These are phyloP conservation scores for Colletotrichum tamarilloi DNA, from an alignment of 2,329 filamentous ascomycete species.

Conservation along the genomic window DNA sequence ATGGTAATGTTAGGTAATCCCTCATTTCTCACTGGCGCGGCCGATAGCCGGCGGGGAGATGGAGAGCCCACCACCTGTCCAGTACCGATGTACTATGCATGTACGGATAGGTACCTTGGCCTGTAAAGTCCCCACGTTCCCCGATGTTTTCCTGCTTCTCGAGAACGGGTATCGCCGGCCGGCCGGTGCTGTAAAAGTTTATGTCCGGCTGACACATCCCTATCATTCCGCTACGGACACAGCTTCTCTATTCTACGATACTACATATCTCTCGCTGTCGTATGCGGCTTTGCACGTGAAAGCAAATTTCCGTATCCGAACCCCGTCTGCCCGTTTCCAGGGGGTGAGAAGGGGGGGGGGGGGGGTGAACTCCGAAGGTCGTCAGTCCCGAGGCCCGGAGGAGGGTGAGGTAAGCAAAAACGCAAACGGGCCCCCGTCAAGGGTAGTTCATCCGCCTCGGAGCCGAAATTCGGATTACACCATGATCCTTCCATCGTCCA, in stretches of 20 bases:
- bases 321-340: neutral
- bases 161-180: neutral
- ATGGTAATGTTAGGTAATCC: constrained; percentile 21
- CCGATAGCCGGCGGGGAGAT: neutral
- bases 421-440: too few species aligned
- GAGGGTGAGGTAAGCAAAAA: neutral
- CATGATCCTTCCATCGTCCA: neutral
- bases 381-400: too few species aligned
- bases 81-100: too few species aligned
- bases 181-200: neutral
- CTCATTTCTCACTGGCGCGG: constrained; percentile 5
- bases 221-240: too few species aligned
- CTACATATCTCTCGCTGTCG: neutral
- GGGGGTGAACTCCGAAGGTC: too few species aligned
- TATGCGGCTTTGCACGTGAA: neutral
- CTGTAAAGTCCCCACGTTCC: neutral
- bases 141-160: neutral
- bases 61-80: neutral
- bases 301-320: neutral
- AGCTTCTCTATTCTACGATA: neutral
- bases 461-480: neutral
- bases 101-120: neutral
- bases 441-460: neutral
- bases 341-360: neutral
- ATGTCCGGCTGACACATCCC: neutral